These are phyloP conservation scores for Pseudocercospora macadamiae DNA, from an alignment of 2,329 filamentous ascomycete genomes.

Conservation along the genomic window DNA sequence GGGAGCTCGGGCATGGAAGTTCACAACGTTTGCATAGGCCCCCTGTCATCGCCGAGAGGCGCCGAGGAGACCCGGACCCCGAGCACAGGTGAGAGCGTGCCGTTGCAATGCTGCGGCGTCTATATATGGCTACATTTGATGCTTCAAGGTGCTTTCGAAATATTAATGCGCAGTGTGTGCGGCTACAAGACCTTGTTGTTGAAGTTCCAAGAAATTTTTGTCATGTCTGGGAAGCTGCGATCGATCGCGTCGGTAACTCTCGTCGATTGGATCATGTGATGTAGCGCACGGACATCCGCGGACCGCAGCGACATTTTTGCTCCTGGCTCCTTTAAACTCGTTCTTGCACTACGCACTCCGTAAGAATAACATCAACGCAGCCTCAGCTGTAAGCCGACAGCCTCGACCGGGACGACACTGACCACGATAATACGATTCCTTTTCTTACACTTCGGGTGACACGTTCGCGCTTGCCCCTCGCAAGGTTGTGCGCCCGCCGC, in stretches of 20 bases:
- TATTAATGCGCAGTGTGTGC: too few species aligned
- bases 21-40: not conserved
- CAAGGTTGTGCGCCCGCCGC: not conserved
- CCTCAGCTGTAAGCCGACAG: not conserved
- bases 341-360: not conserved
- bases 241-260: too few species aligned
- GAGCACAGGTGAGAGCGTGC: too few species aligned
- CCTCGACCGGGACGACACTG: constrained; percentile 3
- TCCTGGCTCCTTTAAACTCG: not conserved
- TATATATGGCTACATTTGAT: not conserved
- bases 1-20: not conserved
- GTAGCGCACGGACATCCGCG: not conserved
- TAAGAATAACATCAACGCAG: constrained; percentile 7
- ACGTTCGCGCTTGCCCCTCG: not conserved
- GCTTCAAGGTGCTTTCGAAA: too few species aligned
- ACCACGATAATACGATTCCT: not conserved
- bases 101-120: too few species aligned
- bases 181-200: not conserved
- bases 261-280: too few species aligned
- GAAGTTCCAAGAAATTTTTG: too few species aligned
- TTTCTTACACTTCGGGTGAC: constrained; percentile 1
- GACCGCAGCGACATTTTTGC: not conserved
- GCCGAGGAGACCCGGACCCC: constrained; percentile 3
- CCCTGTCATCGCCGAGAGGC: too few species aligned
- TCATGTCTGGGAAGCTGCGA: too few species aligned